Evolutionary conservation across 169 alveolate species (phyloP).

Genomic region (Eimeria tenella): DNA sequence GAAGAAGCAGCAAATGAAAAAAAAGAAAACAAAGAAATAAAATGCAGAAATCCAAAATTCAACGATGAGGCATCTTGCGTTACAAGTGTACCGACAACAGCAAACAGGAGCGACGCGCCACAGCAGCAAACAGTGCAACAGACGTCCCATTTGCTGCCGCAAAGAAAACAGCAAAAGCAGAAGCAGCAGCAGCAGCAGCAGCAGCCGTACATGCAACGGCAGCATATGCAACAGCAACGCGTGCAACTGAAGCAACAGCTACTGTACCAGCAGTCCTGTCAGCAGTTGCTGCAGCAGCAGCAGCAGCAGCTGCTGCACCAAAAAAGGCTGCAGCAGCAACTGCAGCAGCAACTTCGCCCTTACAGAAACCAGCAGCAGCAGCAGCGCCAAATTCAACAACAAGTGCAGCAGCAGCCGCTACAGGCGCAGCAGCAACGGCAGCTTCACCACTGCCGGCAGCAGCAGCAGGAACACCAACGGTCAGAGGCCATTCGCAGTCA

Average conservation of each 20-base stretch:
- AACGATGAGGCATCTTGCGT: too few relatives aligned
- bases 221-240: background rate
- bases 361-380: background rate
- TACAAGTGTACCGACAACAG: too few relatives aligned
- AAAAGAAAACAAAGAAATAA: too few relatives aligned
- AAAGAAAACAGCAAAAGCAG: background rate
- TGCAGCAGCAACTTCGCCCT: background rate
- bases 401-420: background rate
- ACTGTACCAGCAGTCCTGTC: background rate
- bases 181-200: background rate
- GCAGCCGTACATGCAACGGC: background rate
- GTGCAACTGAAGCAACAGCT: background rate
- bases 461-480: background rate
- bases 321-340: background rate
- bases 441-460: background rate
- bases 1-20: background rate
- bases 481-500: background rate
- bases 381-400: background rate
- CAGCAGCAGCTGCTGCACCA: background rate
- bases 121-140: background rate
- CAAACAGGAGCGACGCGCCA: background rate
- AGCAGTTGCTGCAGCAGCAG: background rate
- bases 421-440: background rate
- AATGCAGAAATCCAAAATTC: background rate
- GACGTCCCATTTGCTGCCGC: background rate